Evolutionary conservation across 2,329 filamentous ascomycete species (phyloP), one percentile per base, ranked within the genome.

Genomic region (Aspergillus sp.): DNA sequence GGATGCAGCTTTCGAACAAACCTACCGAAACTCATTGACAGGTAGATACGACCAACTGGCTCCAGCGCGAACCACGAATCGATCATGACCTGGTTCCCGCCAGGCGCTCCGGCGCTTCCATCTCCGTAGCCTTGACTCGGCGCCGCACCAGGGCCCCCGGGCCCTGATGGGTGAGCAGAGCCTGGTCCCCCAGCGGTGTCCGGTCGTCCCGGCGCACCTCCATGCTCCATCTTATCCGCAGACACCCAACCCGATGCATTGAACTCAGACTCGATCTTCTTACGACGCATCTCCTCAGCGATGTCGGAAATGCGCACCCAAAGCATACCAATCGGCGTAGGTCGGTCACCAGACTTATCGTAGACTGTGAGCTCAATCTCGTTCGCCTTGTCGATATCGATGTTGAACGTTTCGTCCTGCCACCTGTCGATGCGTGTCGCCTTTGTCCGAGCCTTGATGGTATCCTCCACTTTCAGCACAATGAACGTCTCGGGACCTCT

Each of bases 291-390:
- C 78, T 99, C 95, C 74, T 99, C 95, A 1, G 92, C 92, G 66
- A 99, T 96, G 75, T 99, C 95, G 15, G 95, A 96, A 72, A 99
- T 94, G 62, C 95, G 86, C 60, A 99, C 89, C 95, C 95, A 99
- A 13, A 98, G 85, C 84, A 99, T 88, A 59, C 90, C 95, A 70
- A 99, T 97, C 43, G 95, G 95, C 55, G 96, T 88, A 13, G 93
- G 89, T 69, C 96, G 91, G 69, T 97, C 93, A 64, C 89, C 88
- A 2, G 92, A 89, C 79, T 96, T 97, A 76, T 99, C 95, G 77
- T 99, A 99, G 10, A 99, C 93, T 0, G 92, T 98, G 57, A 99
- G 86, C 75, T 99, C 95, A 63, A 99, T 92, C 78, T 99, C 95
- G 77, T 99, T 99, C 55, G 95, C 95, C 81, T 98, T 98, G 79